Evolutionary conservation across 345 rosid genomes (phyloP).

Genomic region (Eucalyptus rudis): DNA sequence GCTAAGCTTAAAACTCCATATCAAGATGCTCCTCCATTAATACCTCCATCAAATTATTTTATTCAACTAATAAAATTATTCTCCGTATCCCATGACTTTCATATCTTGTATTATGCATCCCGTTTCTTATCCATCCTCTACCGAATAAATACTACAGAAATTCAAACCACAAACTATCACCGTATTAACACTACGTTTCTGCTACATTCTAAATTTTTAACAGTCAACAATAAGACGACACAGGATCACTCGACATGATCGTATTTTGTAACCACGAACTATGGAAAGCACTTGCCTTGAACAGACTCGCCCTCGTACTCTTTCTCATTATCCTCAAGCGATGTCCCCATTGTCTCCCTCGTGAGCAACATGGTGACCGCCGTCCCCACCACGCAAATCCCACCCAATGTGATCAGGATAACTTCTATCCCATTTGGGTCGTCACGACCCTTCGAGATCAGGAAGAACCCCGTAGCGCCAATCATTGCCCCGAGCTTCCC

Average conservation of each 20-base stretch:
- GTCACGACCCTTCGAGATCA: conserved; percentile 5
- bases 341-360: conserved; percentile 59
- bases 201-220: no score
- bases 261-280: background rate
- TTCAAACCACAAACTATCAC: no score
- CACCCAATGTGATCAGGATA: background rate
- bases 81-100: no score
- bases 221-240: background rate
- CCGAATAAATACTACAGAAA: no score
- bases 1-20: no score
- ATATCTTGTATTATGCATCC: accelerated
- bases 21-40: no score
- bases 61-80: no score
- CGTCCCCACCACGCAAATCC: background rate
- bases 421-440: conserved; percentile 10
- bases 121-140: no score
- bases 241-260: background rate
- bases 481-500: conserved; percentile 71
- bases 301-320: background rate
- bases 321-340: conserved; percentile 52
- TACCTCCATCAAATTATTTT: no score
- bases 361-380: conserved; percentile 35
- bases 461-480: conserved; percentile 40
- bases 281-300: background rate
- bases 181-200: no score